Conservation (phyloP, 345 rosid species). For the Gossypium stocksii region DNA sequence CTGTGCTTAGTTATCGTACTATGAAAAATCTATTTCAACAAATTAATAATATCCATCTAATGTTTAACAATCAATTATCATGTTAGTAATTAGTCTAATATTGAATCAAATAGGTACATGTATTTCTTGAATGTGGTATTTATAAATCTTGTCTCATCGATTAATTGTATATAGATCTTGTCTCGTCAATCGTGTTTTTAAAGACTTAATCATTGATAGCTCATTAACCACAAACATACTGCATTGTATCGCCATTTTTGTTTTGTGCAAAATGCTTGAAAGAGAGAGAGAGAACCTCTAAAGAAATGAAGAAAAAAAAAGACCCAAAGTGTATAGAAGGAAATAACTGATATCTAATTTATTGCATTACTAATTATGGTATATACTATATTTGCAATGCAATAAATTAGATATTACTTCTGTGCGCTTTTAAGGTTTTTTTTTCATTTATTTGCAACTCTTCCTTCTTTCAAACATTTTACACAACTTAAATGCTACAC, state of each 20-base stretch:
- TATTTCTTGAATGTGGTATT: not conserved
- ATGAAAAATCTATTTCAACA: not conserved
- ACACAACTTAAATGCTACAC: no score
- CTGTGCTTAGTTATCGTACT: not conserved
- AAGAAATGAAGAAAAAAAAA: no score
- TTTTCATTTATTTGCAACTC: no score
- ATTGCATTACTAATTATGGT: not conserved
- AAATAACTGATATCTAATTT: not conserved
- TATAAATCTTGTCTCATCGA: not conserved
- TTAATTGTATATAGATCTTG: not conserved
- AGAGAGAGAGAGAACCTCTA: no score
- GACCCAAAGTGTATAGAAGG: no score
- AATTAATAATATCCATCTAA: not conserved
- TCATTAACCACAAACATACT: no score
- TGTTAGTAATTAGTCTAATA: not conserved
- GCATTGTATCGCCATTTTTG: no score
- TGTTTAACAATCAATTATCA: not conserved
- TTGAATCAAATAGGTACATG: not conserved
- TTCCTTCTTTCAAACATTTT: no score
- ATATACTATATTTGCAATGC: no score
- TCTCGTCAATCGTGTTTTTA: not conserved
- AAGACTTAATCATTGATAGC: not conserved
- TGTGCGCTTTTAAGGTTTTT: no score
- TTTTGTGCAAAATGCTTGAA: no score
- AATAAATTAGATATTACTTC: no score